These are phyloP conservation scores for Golubevia sp. DNA, from an alignment of 1,284 basidiomycete genomes.

Conservation along the genomic window DNA sequence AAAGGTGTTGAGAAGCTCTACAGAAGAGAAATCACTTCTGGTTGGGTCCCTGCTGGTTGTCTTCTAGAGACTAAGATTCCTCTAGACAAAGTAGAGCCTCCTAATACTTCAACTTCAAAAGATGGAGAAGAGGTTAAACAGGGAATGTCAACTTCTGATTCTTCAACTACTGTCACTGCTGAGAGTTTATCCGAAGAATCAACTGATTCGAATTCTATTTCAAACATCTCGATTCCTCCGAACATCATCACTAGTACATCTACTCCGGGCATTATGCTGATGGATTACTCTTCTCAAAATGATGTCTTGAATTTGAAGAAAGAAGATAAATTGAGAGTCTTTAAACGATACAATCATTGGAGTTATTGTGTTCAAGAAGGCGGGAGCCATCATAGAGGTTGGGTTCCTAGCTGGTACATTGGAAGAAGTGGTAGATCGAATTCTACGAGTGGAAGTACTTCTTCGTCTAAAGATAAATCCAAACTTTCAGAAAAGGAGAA, in stretches of 20 bases:
- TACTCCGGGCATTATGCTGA: conserved; percentile 50
- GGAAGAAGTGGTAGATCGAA: neutral
- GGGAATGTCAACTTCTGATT: neutral
- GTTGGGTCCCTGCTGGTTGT: conserved; percentile 60
- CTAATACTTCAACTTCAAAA: neutral
- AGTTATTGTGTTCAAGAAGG: conserved; percentile 56
- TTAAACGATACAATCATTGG: conserved; percentile 61
- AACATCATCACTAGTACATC: conserved; percentile 39
- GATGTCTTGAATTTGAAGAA: conserved; percentile 32
- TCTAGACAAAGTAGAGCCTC: conserved; percentile 22
- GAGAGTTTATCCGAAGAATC: neutral
- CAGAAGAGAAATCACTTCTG: conserved; percentile 27
- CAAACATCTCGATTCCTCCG: conserved; percentile 44
- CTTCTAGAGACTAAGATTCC: conserved; percentile 51
- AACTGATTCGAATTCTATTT: conserved; percentile 1
- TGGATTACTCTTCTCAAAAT: conserved; percentile 41
- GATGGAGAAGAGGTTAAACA: neutral
- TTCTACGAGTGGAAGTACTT: neutral
- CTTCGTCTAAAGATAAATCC: no score
- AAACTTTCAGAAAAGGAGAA: no score
- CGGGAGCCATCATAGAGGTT: conserved; percentile 32
- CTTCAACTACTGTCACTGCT: neutral
- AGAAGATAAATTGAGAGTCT: conserved; percentile 48
- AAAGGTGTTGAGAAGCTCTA: conserved; percentile 8
- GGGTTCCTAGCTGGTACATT: conserved; percentile 53